These are phyloP conservation scores for Podaxis sp. DNA, from an alignment of 768 basidiomycete genomes.

Conservation along the genomic window DNA sequence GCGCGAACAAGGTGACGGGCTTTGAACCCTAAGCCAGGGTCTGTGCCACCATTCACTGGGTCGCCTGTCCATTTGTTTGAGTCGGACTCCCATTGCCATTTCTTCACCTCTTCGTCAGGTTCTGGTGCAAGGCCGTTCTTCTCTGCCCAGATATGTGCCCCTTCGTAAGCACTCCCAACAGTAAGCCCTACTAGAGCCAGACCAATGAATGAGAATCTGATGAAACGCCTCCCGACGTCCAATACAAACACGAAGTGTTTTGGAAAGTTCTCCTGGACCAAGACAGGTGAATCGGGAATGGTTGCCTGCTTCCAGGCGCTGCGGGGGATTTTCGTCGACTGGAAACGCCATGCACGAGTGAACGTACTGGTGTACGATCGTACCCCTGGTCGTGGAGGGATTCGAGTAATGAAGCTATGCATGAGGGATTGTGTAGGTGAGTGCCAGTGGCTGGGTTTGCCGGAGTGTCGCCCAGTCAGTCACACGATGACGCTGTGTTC, in stretches of 20 bases:
- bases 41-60: conserved; percentile 56
- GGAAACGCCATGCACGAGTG: not conserved
- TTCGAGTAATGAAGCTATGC: not conserved
- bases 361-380: not conserved
- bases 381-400: not conserved
- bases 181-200: conserved; percentile 38
- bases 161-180: conserved; percentile 47
- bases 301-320: conserved; percentile 5
- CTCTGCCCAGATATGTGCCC: conserved; percentile 63
- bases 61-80: conserved; percentile 60
- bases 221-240: conserved; percentile 39
- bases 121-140: conserved; percentile 42
- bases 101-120: conserved; percentile 44
- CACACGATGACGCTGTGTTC: not conserved
- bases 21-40: conserved; percentile 58
- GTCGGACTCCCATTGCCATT: conserved; percentile 68
- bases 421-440: not conserved
- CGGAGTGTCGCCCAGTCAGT: not conserved
- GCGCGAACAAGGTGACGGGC: conserved; percentile 59
- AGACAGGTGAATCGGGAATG: conserved; percentile 7
- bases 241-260: conserved; percentile 34
- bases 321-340: not conserved
- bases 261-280: conserved; percentile 23
- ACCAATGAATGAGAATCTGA: conserved; percentile 46
- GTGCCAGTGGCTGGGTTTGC: not conserved